Conservation (phyloP, 2,329 filamentous ascomycete species). For the Diaporthe sp. region DNA sequence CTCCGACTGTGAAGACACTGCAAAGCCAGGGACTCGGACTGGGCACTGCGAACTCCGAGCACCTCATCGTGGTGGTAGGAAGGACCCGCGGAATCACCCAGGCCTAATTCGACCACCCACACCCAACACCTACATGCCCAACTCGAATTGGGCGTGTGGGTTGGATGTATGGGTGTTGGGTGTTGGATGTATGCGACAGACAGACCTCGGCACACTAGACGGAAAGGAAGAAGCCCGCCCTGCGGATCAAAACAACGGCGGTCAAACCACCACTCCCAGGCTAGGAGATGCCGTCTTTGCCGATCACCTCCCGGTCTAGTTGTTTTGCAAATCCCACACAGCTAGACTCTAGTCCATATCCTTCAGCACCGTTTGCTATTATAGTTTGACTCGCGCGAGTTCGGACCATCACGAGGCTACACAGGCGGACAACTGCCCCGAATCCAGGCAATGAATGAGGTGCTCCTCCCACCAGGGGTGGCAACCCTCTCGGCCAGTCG, state of each 20-base stretch:
- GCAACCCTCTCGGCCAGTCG: not conserved
- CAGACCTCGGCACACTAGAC: constrained; percentile 11
- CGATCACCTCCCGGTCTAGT: constrained; percentile 6
- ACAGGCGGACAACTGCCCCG: not conserved
- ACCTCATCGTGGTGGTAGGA: not conserved
- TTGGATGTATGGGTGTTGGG: too few species aligned
- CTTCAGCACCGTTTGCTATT: not conserved
- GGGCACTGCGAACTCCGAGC: not conserved
- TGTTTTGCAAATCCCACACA: constrained; percentile 3
- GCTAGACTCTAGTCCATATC: not conserved
- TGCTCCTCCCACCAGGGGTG: not conserved
- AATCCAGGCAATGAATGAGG: not conserved
- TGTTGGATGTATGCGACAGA: not conserved
- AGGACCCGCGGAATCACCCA: not conserved
- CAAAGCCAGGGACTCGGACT: not conserved
- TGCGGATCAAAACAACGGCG: constrained; percentile 2
- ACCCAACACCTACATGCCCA: too few species aligned
- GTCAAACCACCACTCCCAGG: not conserved
- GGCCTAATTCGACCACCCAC: too few species aligned
- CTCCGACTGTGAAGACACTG: not conserved
- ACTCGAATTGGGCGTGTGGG: too few species aligned
- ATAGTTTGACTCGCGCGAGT: not conserved
- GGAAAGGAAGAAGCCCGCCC: not conserved
- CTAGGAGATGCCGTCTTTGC: constrained; percentile 24
- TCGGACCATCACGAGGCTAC: constrained; percentile 4